Evolutionary conservation across 2,329 filamentous ascomycete genomes (phyloP).

Genomic region (Coniochaeta sp.): DNA sequence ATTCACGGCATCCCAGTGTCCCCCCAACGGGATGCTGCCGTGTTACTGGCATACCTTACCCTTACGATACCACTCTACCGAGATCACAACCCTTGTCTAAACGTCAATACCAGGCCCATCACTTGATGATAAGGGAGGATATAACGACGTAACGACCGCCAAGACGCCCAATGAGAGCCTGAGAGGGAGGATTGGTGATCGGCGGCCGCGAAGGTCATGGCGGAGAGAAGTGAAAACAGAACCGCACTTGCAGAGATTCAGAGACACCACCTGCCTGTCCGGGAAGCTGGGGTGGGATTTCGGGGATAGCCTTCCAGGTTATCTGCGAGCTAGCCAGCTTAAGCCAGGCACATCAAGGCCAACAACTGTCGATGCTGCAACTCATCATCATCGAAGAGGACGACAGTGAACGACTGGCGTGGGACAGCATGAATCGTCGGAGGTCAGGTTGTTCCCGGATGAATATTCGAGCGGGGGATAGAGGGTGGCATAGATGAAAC

Average conservation of each 20-base stretch:
- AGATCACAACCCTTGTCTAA: not conserved
- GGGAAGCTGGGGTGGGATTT: constrained; percentile 7
- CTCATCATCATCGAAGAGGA: not conserved
- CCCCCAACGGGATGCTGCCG: not conserved
- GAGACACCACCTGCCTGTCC: constrained; percentile 9
- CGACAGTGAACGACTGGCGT: not conserved
- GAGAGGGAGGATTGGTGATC: not conserved
- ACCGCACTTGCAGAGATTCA: not conserved
- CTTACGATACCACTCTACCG: not conserved
- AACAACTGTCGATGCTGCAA: not conserved
- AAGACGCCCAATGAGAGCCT: not conserved
- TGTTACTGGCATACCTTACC: not conserved
- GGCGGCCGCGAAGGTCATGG: not conserved
- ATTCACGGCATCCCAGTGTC: no score
- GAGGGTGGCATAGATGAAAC: not conserved
- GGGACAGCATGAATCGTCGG: not conserved
- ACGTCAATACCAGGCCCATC: not conserved
- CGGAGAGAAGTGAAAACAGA: not conserved
- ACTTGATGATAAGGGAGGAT: not conserved
- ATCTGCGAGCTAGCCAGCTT: no score
- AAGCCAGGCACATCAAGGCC: not conserved
- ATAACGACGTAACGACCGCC: not conserved
- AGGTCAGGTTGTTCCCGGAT: not conserved
- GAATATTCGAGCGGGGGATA: not conserved
- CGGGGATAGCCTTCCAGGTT: not conserved